Conservation (phyloP, 345 rosid genomes). For the Gossypium anomalum region DNA sequence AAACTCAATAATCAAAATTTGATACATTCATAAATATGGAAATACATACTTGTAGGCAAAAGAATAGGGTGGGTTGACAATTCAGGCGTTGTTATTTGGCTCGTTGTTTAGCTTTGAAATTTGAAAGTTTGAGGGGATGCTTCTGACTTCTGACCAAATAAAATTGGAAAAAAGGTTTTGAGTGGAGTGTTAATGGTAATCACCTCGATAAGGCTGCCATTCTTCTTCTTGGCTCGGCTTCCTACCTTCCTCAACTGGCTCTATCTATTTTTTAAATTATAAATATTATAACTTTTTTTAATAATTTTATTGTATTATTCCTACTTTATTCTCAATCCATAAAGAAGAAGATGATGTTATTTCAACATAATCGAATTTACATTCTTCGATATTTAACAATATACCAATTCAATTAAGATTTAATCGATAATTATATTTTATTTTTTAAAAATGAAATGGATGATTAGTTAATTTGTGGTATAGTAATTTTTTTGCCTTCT, state of each 20-base stretch:
- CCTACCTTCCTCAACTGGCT: slow-evolving; percentile 2
- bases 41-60: too few relatives aligned
- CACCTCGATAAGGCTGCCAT: neutral
- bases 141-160: neutral
- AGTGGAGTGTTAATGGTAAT: slow-evolving; percentile 3
- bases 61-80: too few relatives aligned
- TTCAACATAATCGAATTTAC: accelerated
- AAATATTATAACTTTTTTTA: too few relatives aligned
- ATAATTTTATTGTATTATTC: too few relatives aligned
- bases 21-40: too few relatives aligned
- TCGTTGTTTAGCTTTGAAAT: neutral
- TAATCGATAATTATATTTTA: too few relatives aligned
- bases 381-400: accelerated
- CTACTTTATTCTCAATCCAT: accelerated
- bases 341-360: accelerated
- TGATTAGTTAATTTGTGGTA: too few relatives aligned
- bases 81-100: neutral
- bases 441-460: too few relatives aligned
- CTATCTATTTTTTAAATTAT: neutral
- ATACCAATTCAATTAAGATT: accelerated
- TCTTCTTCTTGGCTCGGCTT: slow-evolving; percentile 3
- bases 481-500: too few relatives aligned
- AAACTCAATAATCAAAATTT: too few relatives aligned
- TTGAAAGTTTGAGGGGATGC: neutral
- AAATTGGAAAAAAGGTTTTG: neutral